Conservation (phyloP, 208 protist species). For the Trichomonas vaginalis region DNA sequence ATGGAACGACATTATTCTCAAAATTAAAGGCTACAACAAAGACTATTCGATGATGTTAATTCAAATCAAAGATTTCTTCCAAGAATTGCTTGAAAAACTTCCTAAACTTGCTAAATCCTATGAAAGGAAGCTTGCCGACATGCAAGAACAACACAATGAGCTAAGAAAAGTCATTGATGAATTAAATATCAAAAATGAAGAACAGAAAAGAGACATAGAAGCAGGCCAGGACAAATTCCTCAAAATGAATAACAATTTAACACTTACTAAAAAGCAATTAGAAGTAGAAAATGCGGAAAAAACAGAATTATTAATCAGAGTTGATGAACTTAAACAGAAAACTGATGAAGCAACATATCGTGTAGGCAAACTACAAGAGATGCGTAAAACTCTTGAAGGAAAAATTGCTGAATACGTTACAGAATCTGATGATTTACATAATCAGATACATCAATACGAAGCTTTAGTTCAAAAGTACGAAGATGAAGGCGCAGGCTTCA, state of each 20-base stretch:
- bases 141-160: background rate
- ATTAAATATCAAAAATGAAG: background rate
- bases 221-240: background rate
- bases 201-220: background rate
- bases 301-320: background rate
- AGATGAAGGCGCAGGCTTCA: background rate
- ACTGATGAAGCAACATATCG: background rate
- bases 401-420: background rate
- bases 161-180: background rate
- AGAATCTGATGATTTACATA: background rate
- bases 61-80: background rate
- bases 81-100: background rate
- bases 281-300: background rate
- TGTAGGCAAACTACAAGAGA: background rate
- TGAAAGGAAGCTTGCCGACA: background rate
- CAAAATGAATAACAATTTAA: background rate
- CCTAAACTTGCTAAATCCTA: background rate
- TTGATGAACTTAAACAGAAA: background rate
- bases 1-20: background rate
- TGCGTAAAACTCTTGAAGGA: background rate
- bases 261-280: background rate
- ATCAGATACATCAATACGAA: background rate
- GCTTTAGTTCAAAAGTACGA: background rate
- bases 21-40: background rate
- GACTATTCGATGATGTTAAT: background rate